Evolutionary conservation across 2,329 filamentous ascomycete species (phyloP), one percentile per base, ranked within the genome.

Genomic region (Colletotrichum trifolii): DNA sequence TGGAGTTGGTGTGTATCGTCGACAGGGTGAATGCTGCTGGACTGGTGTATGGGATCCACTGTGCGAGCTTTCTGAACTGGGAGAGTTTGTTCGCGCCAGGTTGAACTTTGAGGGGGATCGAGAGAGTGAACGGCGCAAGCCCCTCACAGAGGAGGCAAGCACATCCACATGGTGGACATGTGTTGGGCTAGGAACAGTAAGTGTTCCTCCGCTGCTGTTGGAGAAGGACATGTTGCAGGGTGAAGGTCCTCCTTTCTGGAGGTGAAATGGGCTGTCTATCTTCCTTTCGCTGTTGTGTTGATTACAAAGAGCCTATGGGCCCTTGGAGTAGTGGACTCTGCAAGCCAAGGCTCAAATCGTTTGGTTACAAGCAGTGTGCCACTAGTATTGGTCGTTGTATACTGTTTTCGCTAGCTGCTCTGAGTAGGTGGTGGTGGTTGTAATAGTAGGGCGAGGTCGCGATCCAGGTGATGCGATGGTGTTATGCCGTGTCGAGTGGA

Each of bases 31-130:
- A 56, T 67, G 67, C 15, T 69, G 58, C 52, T 49, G 66, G 39
- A 58, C 38, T 15, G 67, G 65, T 10, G 67, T 67, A 17, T 69
- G 55, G 12, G 67, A 66, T 52, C 63, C 63, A 54, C 61, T 66
- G 49, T 81, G 79, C 60, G 88, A 86, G 68, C 75, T 74, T 39
- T 84, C 79, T 12, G 82, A 81, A 62, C 75, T 78, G 67, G 83
- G 80, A 1, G 84, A 85, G 48, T 77, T 77, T 49, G 80, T 76
- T 68, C 83, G 82, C 54, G 78, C 76, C 40, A 96, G 81, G 61
- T 87, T 85, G 76, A 96, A 95, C 77, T 96, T 97, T 38, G 95
- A 97, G 10, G 95, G 95, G n/a, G 95, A 97, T 72, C 94, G 88
- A 62, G 94, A 97, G 68, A 97, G 84, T 34, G 95, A 97, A 71